These are phyloP conservation scores for Limtongozyma cylindracea DNA, from an alignment of 805 yeast genomes.

Conservation along the genomic window DNA sequence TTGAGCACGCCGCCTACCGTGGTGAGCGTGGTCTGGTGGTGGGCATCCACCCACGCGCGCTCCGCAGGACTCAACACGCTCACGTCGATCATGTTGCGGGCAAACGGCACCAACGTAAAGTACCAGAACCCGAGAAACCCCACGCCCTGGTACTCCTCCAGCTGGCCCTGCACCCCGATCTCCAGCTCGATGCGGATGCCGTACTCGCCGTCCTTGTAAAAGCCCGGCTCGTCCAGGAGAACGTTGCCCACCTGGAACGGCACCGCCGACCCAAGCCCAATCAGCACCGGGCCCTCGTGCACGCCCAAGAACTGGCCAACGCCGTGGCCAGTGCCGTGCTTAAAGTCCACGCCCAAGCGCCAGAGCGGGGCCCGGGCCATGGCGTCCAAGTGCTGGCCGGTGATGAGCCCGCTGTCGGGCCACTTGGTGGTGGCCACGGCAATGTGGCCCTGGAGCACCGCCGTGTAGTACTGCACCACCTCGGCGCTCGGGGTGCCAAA, in stretches of 20 bases:
- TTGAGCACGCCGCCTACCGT: no score
- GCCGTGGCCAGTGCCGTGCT: slow-evolving; percentile 45
- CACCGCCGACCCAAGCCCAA: slow-evolving; percentile 18
- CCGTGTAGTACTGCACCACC: slow-evolving; percentile 22
- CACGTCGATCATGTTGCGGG: slow-evolving; percentile 10
- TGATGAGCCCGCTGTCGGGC: slow-evolving; percentile 18
- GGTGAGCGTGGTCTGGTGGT: no score
- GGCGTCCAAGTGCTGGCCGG: slow-evolving; percentile 27
- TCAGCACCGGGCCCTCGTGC: slow-evolving; percentile 41
- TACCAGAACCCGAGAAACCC: slow-evolving; percentile 12
- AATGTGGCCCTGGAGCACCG: slow-evolving; percentile 32
- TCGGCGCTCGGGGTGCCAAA: slow-evolving; percentile 19
- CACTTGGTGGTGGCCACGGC: slow-evolving; percentile 21
- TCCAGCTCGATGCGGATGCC: slow-evolving; percentile 47
- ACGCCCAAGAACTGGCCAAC: slow-evolving; percentile 35
- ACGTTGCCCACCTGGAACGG: slow-evolving; percentile 23
- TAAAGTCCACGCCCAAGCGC: slow-evolving; percentile 29
- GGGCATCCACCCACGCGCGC: slow-evolving; percentile 13
- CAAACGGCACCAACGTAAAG: slow-evolving; percentile 15
- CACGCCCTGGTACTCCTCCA: slow-evolving; percentile 9
- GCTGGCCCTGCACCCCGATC: slow-evolving; percentile 24
- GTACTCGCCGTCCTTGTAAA: slow-evolving; percentile 28
- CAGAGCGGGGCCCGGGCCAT: slow-evolving; percentile 34
- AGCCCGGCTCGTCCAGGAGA: slow-evolving; percentile 38
- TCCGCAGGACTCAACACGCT: slow-evolving; percentile 8